These are phyloP conservation scores for Guyanaporus albipodus DNA, from an alignment of 768 basidiomycete species.

Conservation along the genomic window DNA sequence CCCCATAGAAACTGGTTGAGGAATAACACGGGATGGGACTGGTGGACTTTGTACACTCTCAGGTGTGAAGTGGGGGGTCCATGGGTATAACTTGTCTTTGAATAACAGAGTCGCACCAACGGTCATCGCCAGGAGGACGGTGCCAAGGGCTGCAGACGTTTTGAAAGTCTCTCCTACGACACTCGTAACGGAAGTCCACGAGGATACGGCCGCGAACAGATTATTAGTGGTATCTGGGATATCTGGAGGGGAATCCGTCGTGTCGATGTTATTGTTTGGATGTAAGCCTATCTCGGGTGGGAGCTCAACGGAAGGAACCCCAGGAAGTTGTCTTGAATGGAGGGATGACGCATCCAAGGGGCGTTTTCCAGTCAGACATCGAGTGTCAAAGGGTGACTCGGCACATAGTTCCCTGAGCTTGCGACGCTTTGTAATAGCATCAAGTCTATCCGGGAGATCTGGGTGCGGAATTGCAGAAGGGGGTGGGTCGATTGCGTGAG, in stretches of 20 bases:
- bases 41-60: slow-evolving; percentile 2
- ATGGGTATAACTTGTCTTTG: slow-evolving; percentile 19
- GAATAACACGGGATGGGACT: not conserved
- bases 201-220: slow-evolving; percentile 9
- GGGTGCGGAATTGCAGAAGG: slow-evolving; percentile 27
- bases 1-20: not conserved
- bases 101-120: slow-evolving; percentile 26
- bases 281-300: slow-evolving; percentile 24
- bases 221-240: slow-evolving; percentile 16
- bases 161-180: slow-evolving; percentile 13
- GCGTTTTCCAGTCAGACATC: slow-evolving; percentile 63
- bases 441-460: slow-evolving; percentile 41
- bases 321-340: slow-evolving; percentile 58
- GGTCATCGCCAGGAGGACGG: slow-evolving; percentile 21
- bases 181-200: slow-evolving; percentile 14
- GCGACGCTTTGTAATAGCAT: slow-evolving; percentile 42
- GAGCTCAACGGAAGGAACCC: slow-evolving; percentile 40
- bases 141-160: slow-evolving; percentile 15
- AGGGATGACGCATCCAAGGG: slow-evolving; percentile 45
- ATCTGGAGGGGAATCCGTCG: slow-evolving; percentile 13
- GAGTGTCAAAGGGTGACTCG: slow-evolving; percentile 41
- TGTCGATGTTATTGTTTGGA: slow-evolving; percentile 8
- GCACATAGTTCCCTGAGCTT: slow-evolving; percentile 41
- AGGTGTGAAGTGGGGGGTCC: not conserved
- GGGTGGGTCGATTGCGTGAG: slow-evolving; percentile 34